These are phyloP conservation scores for Plasmopara muralis DNA, from an alignment of 352 stramenopile species.

Conservation along the genomic window DNA sequence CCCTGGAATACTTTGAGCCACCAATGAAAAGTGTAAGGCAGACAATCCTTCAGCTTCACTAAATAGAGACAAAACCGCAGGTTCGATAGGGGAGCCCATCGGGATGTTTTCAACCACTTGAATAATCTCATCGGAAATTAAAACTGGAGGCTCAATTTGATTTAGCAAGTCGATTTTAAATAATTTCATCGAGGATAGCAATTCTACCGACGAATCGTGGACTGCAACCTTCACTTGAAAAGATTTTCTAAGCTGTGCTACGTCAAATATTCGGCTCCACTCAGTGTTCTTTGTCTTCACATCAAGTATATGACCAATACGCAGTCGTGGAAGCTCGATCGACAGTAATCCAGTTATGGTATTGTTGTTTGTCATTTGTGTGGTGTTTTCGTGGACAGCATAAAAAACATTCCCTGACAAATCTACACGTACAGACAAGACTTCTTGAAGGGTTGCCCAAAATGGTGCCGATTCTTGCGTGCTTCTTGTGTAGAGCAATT, in stretches of 20 bases:
- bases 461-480: background rate
- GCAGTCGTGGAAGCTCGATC: slow-evolving; percentile 15
- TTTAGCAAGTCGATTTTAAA: slow-evolving; percentile 16
- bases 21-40: slow-evolving; percentile 19
- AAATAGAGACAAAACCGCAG: slow-evolving; percentile 9
- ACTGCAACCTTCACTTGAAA: slow-evolving; percentile 30
- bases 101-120: slow-evolving; percentile 18
- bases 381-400: slow-evolving; percentile 6
- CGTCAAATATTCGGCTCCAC: slow-evolving; percentile 33
- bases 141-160: slow-evolving; percentile 15
- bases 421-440: slow-evolving; percentile 8
- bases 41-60: slow-evolving; percentile 18
- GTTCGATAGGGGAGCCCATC: slow-evolving; percentile 5
- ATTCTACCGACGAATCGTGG: slow-evolving; percentile 30
- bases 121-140: slow-evolving; percentile 3
- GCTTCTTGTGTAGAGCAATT: slow-evolving; percentile 10
- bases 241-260: slow-evolving; percentile 29
- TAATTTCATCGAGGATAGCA: slow-evolving; percentile 11
- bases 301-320: slow-evolving; percentile 17
- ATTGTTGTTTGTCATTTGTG: background rate
- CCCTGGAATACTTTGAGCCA: slow-evolving; percentile 26
- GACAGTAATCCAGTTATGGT: slow-evolving; percentile 4
- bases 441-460: slow-evolving; percentile 4
- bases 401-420: slow-evolving; percentile 3
- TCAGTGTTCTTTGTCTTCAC: slow-evolving; percentile 18